Base-by-base conservation (phyloP, 2,329 filamentous ascomycete genomes). In the Cordyceps farinosa region DNA sequence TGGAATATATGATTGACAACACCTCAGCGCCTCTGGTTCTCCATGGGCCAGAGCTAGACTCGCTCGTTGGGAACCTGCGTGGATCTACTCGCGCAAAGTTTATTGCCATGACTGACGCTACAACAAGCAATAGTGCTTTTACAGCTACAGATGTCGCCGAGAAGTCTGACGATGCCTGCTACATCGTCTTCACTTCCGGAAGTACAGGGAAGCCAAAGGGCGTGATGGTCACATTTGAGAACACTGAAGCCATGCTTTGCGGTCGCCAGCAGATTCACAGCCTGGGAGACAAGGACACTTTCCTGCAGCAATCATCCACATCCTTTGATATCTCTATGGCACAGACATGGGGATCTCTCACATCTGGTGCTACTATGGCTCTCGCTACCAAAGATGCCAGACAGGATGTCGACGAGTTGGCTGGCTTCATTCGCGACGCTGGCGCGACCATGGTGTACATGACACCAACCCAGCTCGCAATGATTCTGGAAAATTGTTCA, bases 151-250 rank as follows among this genome's bases (percentile, higher is more conserved):
- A 15, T 13, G 13, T 17, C 5, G 1, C 11, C 4, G 13, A 29
- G 22, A n/a, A n/a, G 2, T 22, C 45, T 7, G 34, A 59, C 40
- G 56, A 59, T 3, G 34, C 42, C 42, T 59, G 45, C 56, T 59
- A 59, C 3, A 59, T 59, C 17, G 56, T 59, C 32, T 59, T 59
- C 22, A 59, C 56, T 11, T 42, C 45, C 15, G 56, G 56, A 40
- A 59, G 56, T 34, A 59, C 56, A 1, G 56, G 56, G 3, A 59
- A 59, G 27, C 56, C 56, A 34, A 59, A 59, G 15, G 56, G 56
- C 7, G 45, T 59, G 3, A 59, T 59, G 56, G 45, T 59, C 3
- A 59, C 56, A n/a, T 50, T 50, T 11, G 56, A 59, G 27, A 59
- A 59, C 10, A 59, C 56, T 3, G 56, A 48, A n/a, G 27, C 56